Evolutionary conservation across 2,329 filamentous ascomycete species (phyloP), one percentile per base, ranked within the genome.

Genomic region (Ustilaginoidea virens): DNA sequence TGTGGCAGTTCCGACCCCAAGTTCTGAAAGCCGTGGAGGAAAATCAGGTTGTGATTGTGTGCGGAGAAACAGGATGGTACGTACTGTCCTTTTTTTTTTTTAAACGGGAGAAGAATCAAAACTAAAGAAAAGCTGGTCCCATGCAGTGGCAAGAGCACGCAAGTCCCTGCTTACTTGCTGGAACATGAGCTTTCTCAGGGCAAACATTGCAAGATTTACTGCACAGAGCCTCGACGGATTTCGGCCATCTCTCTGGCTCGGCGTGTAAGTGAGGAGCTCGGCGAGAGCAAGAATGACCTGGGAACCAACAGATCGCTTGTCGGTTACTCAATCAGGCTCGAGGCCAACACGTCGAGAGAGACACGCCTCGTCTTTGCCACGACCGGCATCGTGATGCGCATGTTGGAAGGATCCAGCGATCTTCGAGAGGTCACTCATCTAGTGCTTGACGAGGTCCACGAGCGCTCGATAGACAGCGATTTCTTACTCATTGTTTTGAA

Each of bases 391-490:
- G 83, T 98, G n/a, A 81, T 98, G 63, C 75, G 90, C 17, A 96
- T 98, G 87, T 64, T 98, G 10, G 90, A 98, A 51, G 77, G 78
- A 7, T 80, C 82, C 0, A 80, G 83, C 38, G 80, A 92, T 32
- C 68, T 98, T 24, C 69, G 74, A 33, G 87, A 94, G 38, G 76
- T 98, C 29, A 93, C 87, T 1, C 90, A 96, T 55, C 59, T 98
- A 34, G 74, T 98, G 25, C 74, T 98, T n/a, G 90, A 98, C 46
- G 90, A 98, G 53, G 87, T 96, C 3, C 90, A 98, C 47, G 90
- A 98, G 51, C 74, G 87, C 36, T 81, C 83, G 9, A 96, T 98
- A 41, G 90, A 98, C 48, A 93, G 86, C 32, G 90, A 98, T 49
- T 94, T 98, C 49, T 61, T 98, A 19, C 65, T 98, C 11, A 90